Conservation (phyloP, 345 rosid species). For the Dimocarpus longan region DNA sequence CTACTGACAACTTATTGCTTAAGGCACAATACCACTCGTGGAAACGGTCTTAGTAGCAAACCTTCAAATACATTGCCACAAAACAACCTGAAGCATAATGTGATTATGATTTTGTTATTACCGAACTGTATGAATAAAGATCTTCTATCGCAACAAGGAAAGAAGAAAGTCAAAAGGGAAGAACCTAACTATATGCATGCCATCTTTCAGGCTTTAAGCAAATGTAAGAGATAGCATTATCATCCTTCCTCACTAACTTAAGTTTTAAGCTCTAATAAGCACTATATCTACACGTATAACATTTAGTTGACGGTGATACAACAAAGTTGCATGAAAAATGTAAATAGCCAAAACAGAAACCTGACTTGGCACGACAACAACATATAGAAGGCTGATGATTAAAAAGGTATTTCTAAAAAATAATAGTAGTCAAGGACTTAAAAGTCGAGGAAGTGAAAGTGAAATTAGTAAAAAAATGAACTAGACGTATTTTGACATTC, state of each 20-base stretch:
- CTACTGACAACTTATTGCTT: not conserved
- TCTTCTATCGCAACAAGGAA: not conserved
- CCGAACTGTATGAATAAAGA: not conserved
- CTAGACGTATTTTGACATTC: not conserved
- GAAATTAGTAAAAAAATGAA: too few relatives aligned
- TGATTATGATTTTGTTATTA: not conserved
- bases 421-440: not conserved
- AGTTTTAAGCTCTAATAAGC: not conserved
- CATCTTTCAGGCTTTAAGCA: not conserved
- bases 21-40: not conserved
- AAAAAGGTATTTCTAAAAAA: not conserved
- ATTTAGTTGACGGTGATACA: not conserved
- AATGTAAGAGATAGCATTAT: not conserved
- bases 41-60: not conserved
- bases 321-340: not conserved
- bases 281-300: not conserved
- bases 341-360: not conserved
- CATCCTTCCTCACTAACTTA: constrained; percentile 1
- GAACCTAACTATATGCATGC: not conserved
- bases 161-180: not conserved
- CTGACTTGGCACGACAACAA: not conserved
- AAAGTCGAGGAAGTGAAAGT: not conserved
- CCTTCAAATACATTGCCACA: not conserved
- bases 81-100: not conserved
- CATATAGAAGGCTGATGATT: not conserved